Base-by-base conservation (phyloP, 2,329 filamentous ascomycete genomes). In the Thelonectria rubi region DNA sequence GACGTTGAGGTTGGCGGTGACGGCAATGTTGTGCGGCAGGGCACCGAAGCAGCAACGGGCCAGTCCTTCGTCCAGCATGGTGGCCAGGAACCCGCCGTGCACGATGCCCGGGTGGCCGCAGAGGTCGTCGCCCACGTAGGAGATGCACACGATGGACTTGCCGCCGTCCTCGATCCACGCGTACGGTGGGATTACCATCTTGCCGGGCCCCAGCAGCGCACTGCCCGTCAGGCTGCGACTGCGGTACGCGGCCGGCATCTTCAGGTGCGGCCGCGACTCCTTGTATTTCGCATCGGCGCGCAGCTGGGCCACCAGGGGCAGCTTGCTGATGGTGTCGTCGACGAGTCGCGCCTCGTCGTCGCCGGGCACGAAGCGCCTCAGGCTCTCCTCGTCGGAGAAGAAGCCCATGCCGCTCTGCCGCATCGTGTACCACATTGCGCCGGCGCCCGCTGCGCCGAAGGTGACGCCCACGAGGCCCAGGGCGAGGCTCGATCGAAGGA, bases 81-180 rank as follows among this genome's bases (percentile, higher is more conserved):
- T 97, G n/a, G 94, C 94, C 58, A 98, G 81, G 66, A 97, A 80
- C 0, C 94, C 94, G 52, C 94, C 94, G 75, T 98, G 95, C 7
- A 97, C 86, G 64, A 98, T 92, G 3, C 91, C 93, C 6, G 92
- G 91, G 76, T 98, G 94, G 2, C 94, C 94, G 74, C 93, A 97
- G 42, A 98, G 81, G 70, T 92, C 88, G 3, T 84, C 79, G 2
- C 94, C 94, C 0, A 97, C 83, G 74, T 94, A 94, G 55, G 89
- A 84, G 43, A 98, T 84, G 14, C 88, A 86, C 6, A 94, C 87
- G 56, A 92, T 80, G 51, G 83, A 85, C 79, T 88, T 89, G 55
- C 92, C 91, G 26, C 83, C 86, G 20, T 86, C 83, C 68, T 95
- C 91, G 55, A 81, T 83, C 84, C 94, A 98, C 6, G 87, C 86